phyloP scores from a whole-genome alignment of 495 filamentous ascomycete species.

The Podospora tetraspora region DNA sequence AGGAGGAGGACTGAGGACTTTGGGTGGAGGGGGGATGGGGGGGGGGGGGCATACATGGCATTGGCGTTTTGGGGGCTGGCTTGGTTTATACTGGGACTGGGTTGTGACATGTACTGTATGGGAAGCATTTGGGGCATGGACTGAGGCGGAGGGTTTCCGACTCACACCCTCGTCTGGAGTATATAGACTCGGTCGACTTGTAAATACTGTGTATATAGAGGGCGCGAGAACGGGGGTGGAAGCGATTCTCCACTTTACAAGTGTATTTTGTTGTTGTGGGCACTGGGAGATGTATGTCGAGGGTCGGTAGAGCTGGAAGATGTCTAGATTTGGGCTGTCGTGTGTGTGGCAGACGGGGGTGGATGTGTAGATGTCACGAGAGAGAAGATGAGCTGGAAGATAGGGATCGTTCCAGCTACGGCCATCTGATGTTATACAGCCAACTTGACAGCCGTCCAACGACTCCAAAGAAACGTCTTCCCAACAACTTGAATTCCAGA shows the following conservation, averaged over 20 bases:
- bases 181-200: background rate
- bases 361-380: background rate
- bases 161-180: background rate
- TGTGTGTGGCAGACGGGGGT: background rate
- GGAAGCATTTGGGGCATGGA: background rate
- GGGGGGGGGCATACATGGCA: background rate
- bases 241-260: background rate
- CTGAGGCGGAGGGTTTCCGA: background rate
- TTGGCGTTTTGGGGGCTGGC: conserved; percentile 4
- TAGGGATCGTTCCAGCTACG: background rate
- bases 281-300: too few species aligned
- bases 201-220: background rate
- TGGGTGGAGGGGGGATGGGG: background rate
- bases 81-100: background rate
- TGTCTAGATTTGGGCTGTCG: too few species aligned
- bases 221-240: background rate
- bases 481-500: background rate
- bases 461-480: background rate
- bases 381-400: background rate
- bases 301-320: too few species aligned
- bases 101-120: background rate
- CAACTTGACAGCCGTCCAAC: background rate
- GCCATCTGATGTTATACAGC: background rate
- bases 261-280: background rate
- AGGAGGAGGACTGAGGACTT: conserved; percentile 44